Evolutionary conservation across 768 basidiomycete genomes (phyloP), one percentile per base, ranked within the genome.

Genomic region (Russula compacta): DNA sequence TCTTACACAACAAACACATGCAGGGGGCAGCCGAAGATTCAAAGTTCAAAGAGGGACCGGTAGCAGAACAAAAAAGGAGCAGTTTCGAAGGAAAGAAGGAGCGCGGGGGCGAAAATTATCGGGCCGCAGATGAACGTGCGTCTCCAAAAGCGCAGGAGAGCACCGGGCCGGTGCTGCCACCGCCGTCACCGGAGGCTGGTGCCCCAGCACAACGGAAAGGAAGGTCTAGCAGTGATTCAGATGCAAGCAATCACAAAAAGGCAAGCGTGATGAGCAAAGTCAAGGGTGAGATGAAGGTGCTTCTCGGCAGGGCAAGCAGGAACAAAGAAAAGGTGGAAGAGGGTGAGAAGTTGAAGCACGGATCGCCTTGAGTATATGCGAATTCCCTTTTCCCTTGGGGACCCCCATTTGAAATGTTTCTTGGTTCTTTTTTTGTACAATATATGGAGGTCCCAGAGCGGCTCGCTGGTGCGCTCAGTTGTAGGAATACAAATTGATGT

Each of bases 201-300:
- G 19, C 19, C 8, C 39, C 29, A 8, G 7, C 42, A 14, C 50
- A 47, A 14, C 54, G 55, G 50, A 61, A 44, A 42, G 53, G 19
- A 43, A 54, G 59, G 60, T 54, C 63, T 3, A 61, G 39, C 39
- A 61, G 63, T 39, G 59, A 64, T 12, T 52, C 63, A 1, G 63
- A 61, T n/a, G 59, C 63, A 42, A 56, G 49, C 35, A 19, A 64
- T 19, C 53, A 56, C 38, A 55, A 52, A 15, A 64, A 53, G 44
- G 63, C 50, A 5, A 61, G 40, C 24, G 50, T 64, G 19, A 52
- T 64, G 60, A 48, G 47, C 32, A 61, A 53, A 36, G 60, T 64
- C 29, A 64, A 57, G 50, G 63, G 60, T 1, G 63, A 57, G 38
- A 56, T 64, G 59, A 61, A 56, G 43, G 51, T 62, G 21, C 54